Evolutionary conservation across 2,329 filamentous ascomycete genomes (phyloP), one percentile per base, ranked within the genome.

Genomic region (Cladosporium sp.): DNA sequence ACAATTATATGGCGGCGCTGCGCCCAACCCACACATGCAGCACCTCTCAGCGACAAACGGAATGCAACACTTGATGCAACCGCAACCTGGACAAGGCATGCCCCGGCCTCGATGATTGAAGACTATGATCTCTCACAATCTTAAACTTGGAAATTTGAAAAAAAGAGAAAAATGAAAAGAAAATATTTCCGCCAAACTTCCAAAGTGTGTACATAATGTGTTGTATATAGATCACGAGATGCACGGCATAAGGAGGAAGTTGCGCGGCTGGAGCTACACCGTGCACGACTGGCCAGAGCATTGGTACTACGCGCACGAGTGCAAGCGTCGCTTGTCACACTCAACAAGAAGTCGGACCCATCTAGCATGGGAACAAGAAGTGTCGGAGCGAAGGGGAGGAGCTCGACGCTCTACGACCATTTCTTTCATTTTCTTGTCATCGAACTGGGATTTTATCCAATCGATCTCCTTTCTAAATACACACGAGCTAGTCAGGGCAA

Each of bases 1-100:
- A 72, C 84, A 86, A 65, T 83, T 88, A 78, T 88, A 85, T 70
- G 77, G 61, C 51, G 55, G 55, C 34, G 21, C 28, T 21, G 55
- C 21, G 1, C 60, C 60, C 14, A 55, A n/a, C 36, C 51, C 36
- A 30, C 61, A 64, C 34, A 64, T 64, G 61, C 59, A 62, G 24
- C 51, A 57, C 18, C 51, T 55, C 24, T 38, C 51, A 21, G 60
- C 32, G 14, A 34, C 47, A 15, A 36, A 38, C 11, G 61, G 61
- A n/a, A 64, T 55, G 61, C 61, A 36, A 24, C 61, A 52, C 24
- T 47, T 32, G 21, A 62, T 62, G 59, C 59, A 62, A 32, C 59
- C 51, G 2, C 59, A 62, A n/a, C 41, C 59, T 34, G 59, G 59
- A 24, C 59, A 62, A 32, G 59, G 47, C 24, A 52, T 62, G 47